A percentile compares a stretch with the other conserved stretches of the same genome.
Conservation (phyloP, 768 basidiomycete genomes). For the Aureoboletus auriporus region DNA sequence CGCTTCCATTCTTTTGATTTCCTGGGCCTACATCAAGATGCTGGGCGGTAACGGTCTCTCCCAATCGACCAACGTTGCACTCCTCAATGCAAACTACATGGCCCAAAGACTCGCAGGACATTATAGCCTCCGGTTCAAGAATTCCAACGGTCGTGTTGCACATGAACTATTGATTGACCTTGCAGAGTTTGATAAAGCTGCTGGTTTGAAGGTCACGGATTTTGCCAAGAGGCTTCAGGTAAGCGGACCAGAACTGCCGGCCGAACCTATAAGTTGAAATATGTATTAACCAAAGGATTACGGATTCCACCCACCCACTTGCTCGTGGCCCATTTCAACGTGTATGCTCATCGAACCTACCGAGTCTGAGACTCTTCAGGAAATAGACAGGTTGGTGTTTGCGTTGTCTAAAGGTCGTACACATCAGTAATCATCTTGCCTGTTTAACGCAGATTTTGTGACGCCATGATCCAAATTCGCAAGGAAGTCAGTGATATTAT, state of each 20-base stretch:
- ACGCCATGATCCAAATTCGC: slow-evolving; percentile 97
- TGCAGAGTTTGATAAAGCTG: slow-evolving; percentile 88
- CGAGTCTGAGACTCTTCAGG: slow-evolving; percentile 90
- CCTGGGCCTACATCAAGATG: slow-evolving; percentile 99
- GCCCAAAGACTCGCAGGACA: slow-evolving; percentile 79
- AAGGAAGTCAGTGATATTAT: slow-evolving; percentile 87
- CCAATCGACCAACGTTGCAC: slow-evolving; percentile 79
- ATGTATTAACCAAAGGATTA: slow-evolving; percentile 54
- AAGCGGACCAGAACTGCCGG: slow-evolving; percentile 1
- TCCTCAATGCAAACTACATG: slow-evolving; percentile 98
- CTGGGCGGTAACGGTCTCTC: slow-evolving; percentile 90
- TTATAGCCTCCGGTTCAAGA: slow-evolving; percentile 87
- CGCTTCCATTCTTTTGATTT: slow-evolving; percentile 92
- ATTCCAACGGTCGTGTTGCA: slow-evolving; percentile 87
- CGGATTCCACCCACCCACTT: slow-evolving; percentile 95
- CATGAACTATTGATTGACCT: slow-evolving; percentile 96
- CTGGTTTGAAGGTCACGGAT: slow-evolving; percentile 89
- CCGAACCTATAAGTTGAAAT: not conserved
- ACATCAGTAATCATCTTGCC: not conserved
- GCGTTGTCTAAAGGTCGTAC: not conserved
- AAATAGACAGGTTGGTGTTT: slow-evolving; percentile 70
- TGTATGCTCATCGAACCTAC: slow-evolving; percentile 99
- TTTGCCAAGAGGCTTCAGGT: slow-evolving; percentile 96
- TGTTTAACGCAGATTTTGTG: slow-evolving; percentile 69
- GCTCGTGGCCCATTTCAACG: slow-evolving; percentile 96